A percentile compares a stretch with the other conserved stretches of the same genome.
Evolutionary conservation across 1,284 basidiomycete species (phyloP).

Genomic region (Boletus smithii): DNA sequence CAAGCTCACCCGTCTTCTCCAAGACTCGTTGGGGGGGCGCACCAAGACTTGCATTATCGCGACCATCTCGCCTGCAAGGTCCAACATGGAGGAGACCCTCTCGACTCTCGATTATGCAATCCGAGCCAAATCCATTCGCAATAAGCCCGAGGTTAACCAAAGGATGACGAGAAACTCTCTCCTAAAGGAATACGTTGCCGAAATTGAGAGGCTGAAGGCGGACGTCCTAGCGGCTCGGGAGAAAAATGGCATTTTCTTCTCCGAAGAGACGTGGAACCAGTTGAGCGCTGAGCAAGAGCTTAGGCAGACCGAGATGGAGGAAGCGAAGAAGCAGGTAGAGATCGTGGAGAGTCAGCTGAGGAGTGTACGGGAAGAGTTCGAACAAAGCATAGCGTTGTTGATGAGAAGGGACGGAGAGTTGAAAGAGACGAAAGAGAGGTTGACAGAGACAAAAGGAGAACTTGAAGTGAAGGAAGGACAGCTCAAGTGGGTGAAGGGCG

Average conservation of each 20-base stretch:
- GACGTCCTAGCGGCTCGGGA: constrained; percentile 89
- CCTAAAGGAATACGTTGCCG: constrained; percentile 92
- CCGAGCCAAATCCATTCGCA: constrained; percentile 93
- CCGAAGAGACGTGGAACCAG: constrained; percentile 85
- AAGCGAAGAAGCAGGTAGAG: constrained; percentile 78
- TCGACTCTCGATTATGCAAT: constrained; percentile 98
- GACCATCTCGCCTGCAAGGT: constrained; percentile 87
- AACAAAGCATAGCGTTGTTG: constrained; percentile 78
- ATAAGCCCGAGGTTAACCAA: constrained; percentile 94
- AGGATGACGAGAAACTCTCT: constrained; percentile 91
- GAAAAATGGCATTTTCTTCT: constrained; percentile 93
- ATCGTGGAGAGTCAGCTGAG: constrained; percentile 81
- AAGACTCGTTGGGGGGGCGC: constrained; percentile 97
- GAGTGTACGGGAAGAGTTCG: constrained; percentile 84
- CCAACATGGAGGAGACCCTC: constrained; percentile 95
- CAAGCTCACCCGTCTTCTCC: constrained; percentile 93
- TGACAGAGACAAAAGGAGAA: constrained; percentile 54
- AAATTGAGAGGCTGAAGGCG: constrained; percentile 91
- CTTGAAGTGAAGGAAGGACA: constrained; percentile 54
- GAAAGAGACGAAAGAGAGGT: constrained; percentile 55
- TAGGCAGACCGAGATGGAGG: constrained; percentile 71
- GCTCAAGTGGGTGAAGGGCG: constrained; percentile 50
- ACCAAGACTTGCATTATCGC: constrained; percentile 99
- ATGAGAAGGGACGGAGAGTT: constrained; percentile 75
- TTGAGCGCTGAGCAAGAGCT: constrained; percentile 76